These are phyloP conservation scores for Schoenoplectus triqueter DNA, from an alignment of 202 grass and related monocot species.

Conservation along the genomic window DNA sequence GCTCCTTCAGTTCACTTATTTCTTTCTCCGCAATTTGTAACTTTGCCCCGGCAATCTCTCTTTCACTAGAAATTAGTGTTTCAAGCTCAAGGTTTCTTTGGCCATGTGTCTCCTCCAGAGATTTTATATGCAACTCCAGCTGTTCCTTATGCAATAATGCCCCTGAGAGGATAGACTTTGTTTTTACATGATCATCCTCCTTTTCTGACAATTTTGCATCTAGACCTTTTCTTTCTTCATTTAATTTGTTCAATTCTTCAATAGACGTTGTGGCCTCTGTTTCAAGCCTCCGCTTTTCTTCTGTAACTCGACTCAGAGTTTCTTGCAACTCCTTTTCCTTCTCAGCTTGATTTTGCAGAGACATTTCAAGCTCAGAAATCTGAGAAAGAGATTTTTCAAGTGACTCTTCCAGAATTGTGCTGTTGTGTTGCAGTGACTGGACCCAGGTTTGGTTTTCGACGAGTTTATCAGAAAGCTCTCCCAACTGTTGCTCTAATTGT, in stretches of 20 bases:
- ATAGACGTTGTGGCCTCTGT: conserved; percentile 51
- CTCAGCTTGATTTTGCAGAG: conserved; percentile 53
- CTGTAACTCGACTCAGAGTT: conserved; percentile 48
- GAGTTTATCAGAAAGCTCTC: conserved; percentile 67
- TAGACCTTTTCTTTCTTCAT: conserved; percentile 64
- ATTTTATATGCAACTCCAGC: conserved; percentile 62
- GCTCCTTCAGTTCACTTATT: conserved; percentile 41
- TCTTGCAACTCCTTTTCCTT: conserved; percentile 73
- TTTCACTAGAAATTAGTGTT: conserved; percentile 51
- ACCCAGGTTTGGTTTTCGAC: conserved; percentile 71
- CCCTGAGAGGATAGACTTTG: conserved; percentile 72
- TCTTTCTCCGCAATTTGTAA: conserved; percentile 50
- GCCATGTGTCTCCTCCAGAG: conserved; percentile 56
- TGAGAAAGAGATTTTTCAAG: conserved; percentile 58
- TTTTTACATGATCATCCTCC: conserved; percentile 66
- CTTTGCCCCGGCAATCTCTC: conserved; percentile 52
- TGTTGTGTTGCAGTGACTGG: conserved; percentile 56
- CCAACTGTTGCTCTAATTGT: conserved; percentile 79
- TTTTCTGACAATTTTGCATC: conserved; percentile 66
- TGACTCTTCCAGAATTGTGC: conserved; percentile 65
- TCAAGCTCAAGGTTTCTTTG: conserved; percentile 71
- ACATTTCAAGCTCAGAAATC: conserved; percentile 67
- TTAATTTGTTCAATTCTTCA: conserved; percentile 57
- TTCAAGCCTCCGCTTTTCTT: conserved; percentile 71
- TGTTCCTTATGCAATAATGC: conserved; percentile 73